Evolutionary conservation across 2,329 filamentous ascomycete genomes (phyloP), one percentile per base, ranked within the genome.

Genomic region (Epichloe scottii): DNA sequence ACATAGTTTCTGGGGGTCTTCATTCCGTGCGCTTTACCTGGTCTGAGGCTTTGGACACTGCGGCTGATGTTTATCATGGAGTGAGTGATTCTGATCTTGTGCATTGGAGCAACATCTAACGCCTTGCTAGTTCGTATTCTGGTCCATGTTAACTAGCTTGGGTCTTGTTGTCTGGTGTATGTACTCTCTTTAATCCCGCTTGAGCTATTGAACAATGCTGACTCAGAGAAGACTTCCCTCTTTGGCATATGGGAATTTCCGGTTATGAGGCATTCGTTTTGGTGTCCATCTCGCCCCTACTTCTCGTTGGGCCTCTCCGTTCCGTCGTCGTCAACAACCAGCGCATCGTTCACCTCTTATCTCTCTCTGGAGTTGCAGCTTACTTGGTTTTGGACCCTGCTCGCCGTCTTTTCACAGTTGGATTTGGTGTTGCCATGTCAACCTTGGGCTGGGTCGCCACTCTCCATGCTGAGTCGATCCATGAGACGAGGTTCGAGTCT

Each of bases 221-320:
- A 51, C 30, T 5, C 7, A 1, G 23, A 43, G 40, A 47, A 89
- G 85, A 94, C 68, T 98, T 98, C 66, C 93, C 93, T 14, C 79
- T 98, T 11, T 98, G 93, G 93, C 82, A 96, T 66, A 98, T 98
- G 93, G 93, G 93, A 30, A 94, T 98, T 54, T 97, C 91, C 4
- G 93, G 93, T 55, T 98, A 93, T 63, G 93, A 98, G 69, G 85
- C 83, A 42, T 76, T 95, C 57, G 84, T 98, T 62, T 85, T 97
- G 81, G 80, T 78, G 47, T 91, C 88, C 3, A 68, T 91, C 48
- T 87, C 90, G 4, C 93, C 93, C 0, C 74, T 90, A 39, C 67
- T 97, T 19, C 80, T 98, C 42, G 82, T 89, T 55, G 76, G 76
- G 45, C 73, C 82, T 1, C 54, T 96, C 17, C 84, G 89, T 53